A percentile compares a stretch with the other conserved stretches of the same genome.
Conservation (phyloP, 139 green algal species). For the Ulvella scutata region DNA sequence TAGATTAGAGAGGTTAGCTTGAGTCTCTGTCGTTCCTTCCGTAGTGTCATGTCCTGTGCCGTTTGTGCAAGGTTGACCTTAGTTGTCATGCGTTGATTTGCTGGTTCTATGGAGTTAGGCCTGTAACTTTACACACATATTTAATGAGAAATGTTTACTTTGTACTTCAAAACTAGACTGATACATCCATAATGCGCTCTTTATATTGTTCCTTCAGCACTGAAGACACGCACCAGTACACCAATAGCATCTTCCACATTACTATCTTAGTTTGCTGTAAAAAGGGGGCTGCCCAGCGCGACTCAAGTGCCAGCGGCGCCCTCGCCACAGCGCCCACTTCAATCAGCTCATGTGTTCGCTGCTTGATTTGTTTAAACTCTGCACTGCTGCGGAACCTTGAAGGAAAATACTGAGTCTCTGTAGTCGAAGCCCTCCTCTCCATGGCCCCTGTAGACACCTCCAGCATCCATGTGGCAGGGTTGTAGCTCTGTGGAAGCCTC, state of each 20-base stretch:
- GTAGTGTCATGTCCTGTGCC: too few species aligned
- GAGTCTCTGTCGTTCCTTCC: too few species aligned
- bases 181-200: neutral
- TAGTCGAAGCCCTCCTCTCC: too few species aligned
- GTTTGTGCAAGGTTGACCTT: too few species aligned
- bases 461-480: conserved; percentile 73
- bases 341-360: neutral
- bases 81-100: too few species aligned
- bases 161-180: neutral
- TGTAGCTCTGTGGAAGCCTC: conserved; percentile 25
- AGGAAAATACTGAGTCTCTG: too few species aligned
- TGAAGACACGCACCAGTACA: neutral
- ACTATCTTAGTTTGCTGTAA: neutral
- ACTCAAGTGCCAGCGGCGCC: neutral
- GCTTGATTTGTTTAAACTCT: too few species aligned
- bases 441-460: conserved; percentile 14
- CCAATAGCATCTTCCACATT: neutral
- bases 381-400: too few species aligned
- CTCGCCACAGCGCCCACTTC: neutral
- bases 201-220: neutral
- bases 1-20: too few species aligned
- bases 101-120: neutral
- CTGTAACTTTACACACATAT: neutral
- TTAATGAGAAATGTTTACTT: neutral
- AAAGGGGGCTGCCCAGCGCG: neutral